phyloP scores from a whole-genome alignment of 768 basidiomycete genomes.

The Ramaria sp. region DNA sequence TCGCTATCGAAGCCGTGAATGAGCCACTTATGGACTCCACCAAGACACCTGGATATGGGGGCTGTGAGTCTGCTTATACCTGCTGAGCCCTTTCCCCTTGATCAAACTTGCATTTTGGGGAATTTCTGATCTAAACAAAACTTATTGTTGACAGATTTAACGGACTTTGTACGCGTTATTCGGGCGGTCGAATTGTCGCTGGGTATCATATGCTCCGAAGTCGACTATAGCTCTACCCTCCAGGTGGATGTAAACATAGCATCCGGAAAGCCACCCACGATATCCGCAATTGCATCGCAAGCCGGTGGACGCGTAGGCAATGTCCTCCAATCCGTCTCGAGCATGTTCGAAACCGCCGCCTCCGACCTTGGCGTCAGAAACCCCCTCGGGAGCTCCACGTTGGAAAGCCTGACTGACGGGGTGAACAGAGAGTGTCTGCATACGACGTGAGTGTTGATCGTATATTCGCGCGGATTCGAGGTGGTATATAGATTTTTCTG shows the following conservation, averaged over 20 bases:
- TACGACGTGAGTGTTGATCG: slow-evolving; percentile 24
- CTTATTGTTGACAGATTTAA: slow-evolving; percentile 58
- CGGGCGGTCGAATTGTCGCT: slow-evolving; percentile 53
- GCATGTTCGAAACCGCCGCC: slow-evolving; percentile 16
- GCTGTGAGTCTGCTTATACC: slow-evolving; percentile 38
- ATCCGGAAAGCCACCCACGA: slow-evolving; percentile 19
- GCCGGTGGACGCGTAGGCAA: slow-evolving; percentile 3
- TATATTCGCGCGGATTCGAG: not conserved
- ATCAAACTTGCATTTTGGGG: not conserved
- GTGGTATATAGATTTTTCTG: too few species aligned
- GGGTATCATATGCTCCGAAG: slow-evolving; percentile 29
- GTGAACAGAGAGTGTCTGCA: slow-evolving; percentile 19
- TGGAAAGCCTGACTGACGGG: slow-evolving; percentile 12
- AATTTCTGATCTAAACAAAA: not conserved
- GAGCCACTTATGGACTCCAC: slow-evolving; percentile 66
- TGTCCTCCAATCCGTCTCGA: slow-evolving; percentile 1
- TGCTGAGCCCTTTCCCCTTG: not conserved
- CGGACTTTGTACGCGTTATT: slow-evolving; percentile 55
- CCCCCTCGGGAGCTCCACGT: slow-evolving; percentile 16
- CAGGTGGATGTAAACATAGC: too few species aligned
- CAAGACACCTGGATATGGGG: slow-evolving; percentile 57
- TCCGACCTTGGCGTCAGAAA: slow-evolving; percentile 16
- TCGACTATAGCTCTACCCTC: not conserved
- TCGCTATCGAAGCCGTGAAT: slow-evolving; percentile 66
- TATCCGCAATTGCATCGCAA: slow-evolving; percentile 11